phyloP scores from a whole-genome alignment of 352 stramenopile species.

The Phytophthora megakarya region DNA sequence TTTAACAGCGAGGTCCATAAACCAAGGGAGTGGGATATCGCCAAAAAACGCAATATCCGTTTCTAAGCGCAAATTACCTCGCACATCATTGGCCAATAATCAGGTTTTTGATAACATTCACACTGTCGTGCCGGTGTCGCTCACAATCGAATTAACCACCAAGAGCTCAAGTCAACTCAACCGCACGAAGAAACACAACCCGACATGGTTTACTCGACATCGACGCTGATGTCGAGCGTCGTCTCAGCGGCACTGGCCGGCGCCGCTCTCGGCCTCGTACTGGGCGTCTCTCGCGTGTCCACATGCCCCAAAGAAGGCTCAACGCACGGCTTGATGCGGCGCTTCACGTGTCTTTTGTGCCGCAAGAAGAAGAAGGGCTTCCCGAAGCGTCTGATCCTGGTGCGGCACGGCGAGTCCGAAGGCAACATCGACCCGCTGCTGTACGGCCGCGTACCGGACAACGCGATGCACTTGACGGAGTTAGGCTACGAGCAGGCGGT shows the following conservation, averaged over 20 bases:
- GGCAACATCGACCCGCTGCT: constrained; percentile 85
- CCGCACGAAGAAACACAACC: constrained; percentile 5
- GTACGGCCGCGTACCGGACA: constrained; percentile 80
- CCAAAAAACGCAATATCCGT: constrained; percentile 20
- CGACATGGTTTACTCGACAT: constrained; percentile 54
- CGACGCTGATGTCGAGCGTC: constrained; percentile 51
- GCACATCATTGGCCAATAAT: constrained; percentile 8
- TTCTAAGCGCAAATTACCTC: constrained; percentile 9
- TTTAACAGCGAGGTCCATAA: constrained; percentile 5
- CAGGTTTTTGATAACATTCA: constrained; percentile 5
- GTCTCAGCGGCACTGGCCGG: constrained; percentile 50
- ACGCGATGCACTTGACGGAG: constrained; percentile 83
- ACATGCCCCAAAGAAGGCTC: constrained; percentile 22
- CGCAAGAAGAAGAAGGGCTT: constrained; percentile 48
- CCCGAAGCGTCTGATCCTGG: constrained; percentile 82
- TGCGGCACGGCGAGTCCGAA: constrained; percentile 85
- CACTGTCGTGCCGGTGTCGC: background rate
- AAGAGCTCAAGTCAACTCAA: constrained; percentile 15
- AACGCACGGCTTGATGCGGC: constrained; percentile 28
- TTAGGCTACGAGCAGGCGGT: constrained; percentile 80
- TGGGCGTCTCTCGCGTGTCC: constrained; percentile 19
- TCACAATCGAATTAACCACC: constrained; percentile 31
- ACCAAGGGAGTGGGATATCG: constrained; percentile 5
- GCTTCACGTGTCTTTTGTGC: constrained; percentile 49
- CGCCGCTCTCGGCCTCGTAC: constrained; percentile 43